Base-by-base conservation (phyloP, 2,329 filamentous ascomycete species). In the Conoideocrella luteorostrata region DNA sequence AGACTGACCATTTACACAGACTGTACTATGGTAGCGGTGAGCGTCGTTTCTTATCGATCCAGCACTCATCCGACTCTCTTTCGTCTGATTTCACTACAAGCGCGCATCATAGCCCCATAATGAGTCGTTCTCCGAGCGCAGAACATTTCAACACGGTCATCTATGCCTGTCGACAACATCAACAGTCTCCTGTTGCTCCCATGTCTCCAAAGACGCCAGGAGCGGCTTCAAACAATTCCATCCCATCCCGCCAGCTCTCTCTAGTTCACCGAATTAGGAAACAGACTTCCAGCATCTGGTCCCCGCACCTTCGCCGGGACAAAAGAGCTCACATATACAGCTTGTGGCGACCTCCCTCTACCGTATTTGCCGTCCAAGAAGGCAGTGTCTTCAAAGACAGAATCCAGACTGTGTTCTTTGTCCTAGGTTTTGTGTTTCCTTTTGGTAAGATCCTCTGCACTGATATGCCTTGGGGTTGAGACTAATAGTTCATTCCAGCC, bases 371-470 rank as follows among this genome's bases (percentile, higher is more conserved):
- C 9, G 65, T 76, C 3, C 78, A 80, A 30, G 77, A 75, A 28
- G 73, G 76, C 13, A 57, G 78, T 4, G 72, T 84, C 50, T 82
- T 81, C 40, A 76, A 77, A 50, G 77, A 85, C 48, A 90, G 90
- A 56, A 66, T 80, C 37, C 88, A 94, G 62, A 75, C 91, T 23
- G 69, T 84, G 41, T 68, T 87, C 39, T 94, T 94, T 64, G 78
- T 82, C 44, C 33, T 84, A 37, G 88, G 88, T 20, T 94, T 94
- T 56, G 67, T 91, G 37, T 79, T 88, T 56, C 88, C 87, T 5
- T 74, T 88, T 48, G 72, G 80, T 84, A 66, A 64, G 78, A 63
- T 18, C 18, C 22, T 29, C 30, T 13, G 15, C 23, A 9, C 5
- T 15, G n/a, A 18, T 7, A 10, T 18, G 4, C 34, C 21, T 39